phyloP scores from a whole-genome alignment of 1,139 yeast genomes.

The Arxiozyma telluris region DNA sequence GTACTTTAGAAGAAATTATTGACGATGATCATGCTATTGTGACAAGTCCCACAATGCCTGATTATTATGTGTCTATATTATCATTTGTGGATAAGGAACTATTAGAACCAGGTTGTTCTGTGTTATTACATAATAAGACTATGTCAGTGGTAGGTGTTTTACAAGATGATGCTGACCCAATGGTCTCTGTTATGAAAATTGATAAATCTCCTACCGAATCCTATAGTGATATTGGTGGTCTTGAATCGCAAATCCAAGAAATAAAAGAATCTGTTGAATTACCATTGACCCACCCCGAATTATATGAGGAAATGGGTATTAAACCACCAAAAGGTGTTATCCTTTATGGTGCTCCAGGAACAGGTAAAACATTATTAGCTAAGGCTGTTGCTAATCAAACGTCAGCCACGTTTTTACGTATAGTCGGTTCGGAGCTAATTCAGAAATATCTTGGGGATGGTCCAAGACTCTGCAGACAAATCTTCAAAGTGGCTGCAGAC shows the following conservation, averaged over 20 bases:
- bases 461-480: conserved; percentile 87
- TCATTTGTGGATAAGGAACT: conserved; percentile 97
- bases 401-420: conserved; percentile 89
- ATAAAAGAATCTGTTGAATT: conserved; percentile 96
- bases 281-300: conserved; percentile 94
- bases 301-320: conserved; percentile 98
- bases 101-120: conserved; percentile 97
- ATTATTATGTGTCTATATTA: conserved; percentile 88
- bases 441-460: conserved; percentile 98
- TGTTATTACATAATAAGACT: conserved; percentile 87
- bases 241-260: conserved; percentile 93
- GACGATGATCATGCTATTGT: conserved; percentile 99
- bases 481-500: conserved; percentile 94
- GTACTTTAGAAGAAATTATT: conserved; percentile 91
- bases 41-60: conserved; percentile 92
- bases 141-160: conserved; percentile 91
- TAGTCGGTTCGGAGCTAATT: conserved; percentile 93
- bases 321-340: conserved; percentile 99
- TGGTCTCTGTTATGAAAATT: conserved; percentile 95
- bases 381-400: conserved; percentile 99
- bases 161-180: conserved; percentile 96
- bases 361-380: conserved; percentile 93
- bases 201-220: conserved; percentile 97
- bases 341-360: conserved; percentile 97
- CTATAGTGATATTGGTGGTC: conserved; percentile 96